Evolutionary conservation across 2,329 filamentous ascomycete species (phyloP), one percentile per base, ranked within the genome.

Genomic region (Phyllosticta citribraziliensis): DNA sequence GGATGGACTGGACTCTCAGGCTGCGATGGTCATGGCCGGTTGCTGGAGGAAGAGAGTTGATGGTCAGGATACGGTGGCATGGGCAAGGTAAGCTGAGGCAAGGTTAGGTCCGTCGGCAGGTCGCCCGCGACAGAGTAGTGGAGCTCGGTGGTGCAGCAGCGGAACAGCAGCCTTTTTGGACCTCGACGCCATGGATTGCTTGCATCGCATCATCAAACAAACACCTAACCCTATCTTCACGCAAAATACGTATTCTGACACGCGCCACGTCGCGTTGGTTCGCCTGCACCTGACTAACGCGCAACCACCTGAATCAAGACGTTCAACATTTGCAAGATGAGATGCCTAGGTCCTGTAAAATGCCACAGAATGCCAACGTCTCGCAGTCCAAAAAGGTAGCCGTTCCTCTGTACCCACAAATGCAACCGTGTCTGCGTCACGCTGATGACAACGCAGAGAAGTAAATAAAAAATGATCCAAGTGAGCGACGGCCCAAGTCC

Each of bases 401-500:
- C 40, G 40, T 47, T n/a, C 40, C 40, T n/a, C 40, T 47, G 40
- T 47, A 47, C 40, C 22, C 40, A 14, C 19, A 17, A 47, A 47
- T 47, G 40, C 40, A n/a, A 30, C 40, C 40, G n/a, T 47, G 40
- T 47, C 40, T 47, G 40, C 40, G 14, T 47, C 40, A n/a, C 17
- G 40, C 40, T 47, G 8, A 47, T n/a, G 40, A 47, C 40, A n/a
- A 47, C 14, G 40, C 40, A 47, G 40, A n/a, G 22, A 22, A 22
- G 3, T 2, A 22, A 22, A 14, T 19, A 14, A n/a, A 47, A 47
- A 47, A n/a, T 17, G 35, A n/a, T n/a, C 40, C 12, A 55, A 60
- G 51, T 55, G 57, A 60, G 57, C 30, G 57, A 60, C 52, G 50
- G 35, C 57, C 57, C 57, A 35, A 51, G 17, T 54, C 17, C 58